A percentile compares a stretch with the other conserved stretches of the same genome.
phyloP scores from a whole-genome alignment of 1,139 yeast species.

The Lodderomyces beijingensis region DNA sequence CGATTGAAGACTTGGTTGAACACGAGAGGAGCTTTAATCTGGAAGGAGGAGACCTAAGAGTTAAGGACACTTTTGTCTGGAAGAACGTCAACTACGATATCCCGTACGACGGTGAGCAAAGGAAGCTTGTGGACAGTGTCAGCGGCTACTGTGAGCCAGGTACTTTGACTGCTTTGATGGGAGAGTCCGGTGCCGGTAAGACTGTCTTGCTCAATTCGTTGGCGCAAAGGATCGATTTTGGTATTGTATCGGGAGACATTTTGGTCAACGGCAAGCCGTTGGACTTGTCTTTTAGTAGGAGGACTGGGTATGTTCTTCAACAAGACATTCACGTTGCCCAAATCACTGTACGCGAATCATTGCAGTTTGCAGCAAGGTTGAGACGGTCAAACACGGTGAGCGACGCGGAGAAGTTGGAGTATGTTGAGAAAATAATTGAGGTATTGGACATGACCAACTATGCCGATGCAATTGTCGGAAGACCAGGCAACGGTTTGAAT shows the following conservation, averaged over 20 bases:
- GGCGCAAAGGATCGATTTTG: slow-evolving; percentile 56
- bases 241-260: slow-evolving; percentile 62
- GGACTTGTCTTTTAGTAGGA: slow-evolving; percentile 51
- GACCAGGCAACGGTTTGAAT: slow-evolving; percentile 53
- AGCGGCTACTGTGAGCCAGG: slow-evolving; percentile 69
- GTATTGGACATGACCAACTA: slow-evolving; percentile 56
- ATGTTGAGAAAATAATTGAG: slow-evolving; percentile 55
- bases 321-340: slow-evolving; percentile 59
- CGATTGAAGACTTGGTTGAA: slow-evolving; percentile 37
- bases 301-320: slow-evolving; percentile 65
- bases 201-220: slow-evolving; percentile 58
- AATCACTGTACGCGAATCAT: slow-evolving; percentile 57
- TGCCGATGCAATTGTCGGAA: slow-evolving; percentile 62
- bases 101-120: slow-evolving; percentile 34
- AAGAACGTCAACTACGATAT: slow-evolving; percentile 40
- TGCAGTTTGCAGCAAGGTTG: slow-evolving; percentile 56
- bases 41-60: slow-evolving; percentile 24
- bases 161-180: slow-evolving; percentile 68
- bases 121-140: slow-evolving; percentile 50
- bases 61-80: slow-evolving; percentile 39
- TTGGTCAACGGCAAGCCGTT: slow-evolving; percentile 54
- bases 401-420: slow-evolving; percentile 38
- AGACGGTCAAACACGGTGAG: slow-evolving; percentile 46
- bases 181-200: slow-evolving; percentile 69
- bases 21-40: slow-evolving; percentile 5